phyloP scores from a whole-genome alignment of 495 filamentous ascomycete species.

The Parathielavia hyrcaniae region DNA sequence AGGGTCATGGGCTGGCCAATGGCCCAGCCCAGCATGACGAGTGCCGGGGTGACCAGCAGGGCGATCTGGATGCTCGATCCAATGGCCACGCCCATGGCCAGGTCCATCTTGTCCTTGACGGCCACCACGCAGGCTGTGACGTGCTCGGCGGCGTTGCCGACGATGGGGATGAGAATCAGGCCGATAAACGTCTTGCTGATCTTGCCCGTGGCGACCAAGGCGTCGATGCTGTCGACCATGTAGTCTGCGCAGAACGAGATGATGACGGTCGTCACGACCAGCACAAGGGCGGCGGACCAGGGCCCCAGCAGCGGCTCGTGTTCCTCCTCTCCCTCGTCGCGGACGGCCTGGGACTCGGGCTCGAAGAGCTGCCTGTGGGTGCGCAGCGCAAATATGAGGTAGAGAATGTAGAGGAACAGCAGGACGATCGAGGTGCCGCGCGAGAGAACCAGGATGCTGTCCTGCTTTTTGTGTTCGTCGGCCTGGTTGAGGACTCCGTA shows the following conservation, averaged over 20 bases:
- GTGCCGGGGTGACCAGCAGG: constrained; percentile 80
- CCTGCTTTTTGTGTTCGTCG: constrained; percentile 40
- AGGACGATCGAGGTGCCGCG: constrained; percentile 88
- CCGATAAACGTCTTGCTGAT: constrained; percentile 97
- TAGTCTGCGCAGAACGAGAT: constrained; percentile 94
- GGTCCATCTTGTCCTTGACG: constrained; percentile 93
- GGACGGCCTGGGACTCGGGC: constrained; percentile 44
- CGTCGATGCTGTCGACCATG: constrained; percentile 87
- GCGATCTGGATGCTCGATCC: constrained; percentile 93
- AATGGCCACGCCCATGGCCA: constrained; percentile 90
- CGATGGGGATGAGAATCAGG: constrained; percentile 90
- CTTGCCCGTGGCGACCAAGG: constrained; percentile 70
- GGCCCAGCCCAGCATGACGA: constrained; percentile 84
- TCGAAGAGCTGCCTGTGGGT: constrained; percentile 80
- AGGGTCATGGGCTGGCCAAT: constrained; percentile 79
- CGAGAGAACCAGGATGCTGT: constrained; percentile 74
- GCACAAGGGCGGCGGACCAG: constrained; percentile 61
- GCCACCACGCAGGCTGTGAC: constrained; percentile 91
- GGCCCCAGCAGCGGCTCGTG: constrained; percentile 60
- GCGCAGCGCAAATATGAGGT: constrained; percentile 83
- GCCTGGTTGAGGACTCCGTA: constrained; percentile 41
- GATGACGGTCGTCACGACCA: constrained; percentile 70
- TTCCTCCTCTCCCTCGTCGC: constrained; percentile 37
- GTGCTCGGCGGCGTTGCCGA: constrained; percentile 96
- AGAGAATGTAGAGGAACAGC: constrained; percentile 79